A percentile compares a stretch with the other conserved stretches of the same genome.
Evolutionary conservation across 2,329 filamentous ascomycete genomes (phyloP).

Genomic region (Atkinsonella texensis): DNA sequence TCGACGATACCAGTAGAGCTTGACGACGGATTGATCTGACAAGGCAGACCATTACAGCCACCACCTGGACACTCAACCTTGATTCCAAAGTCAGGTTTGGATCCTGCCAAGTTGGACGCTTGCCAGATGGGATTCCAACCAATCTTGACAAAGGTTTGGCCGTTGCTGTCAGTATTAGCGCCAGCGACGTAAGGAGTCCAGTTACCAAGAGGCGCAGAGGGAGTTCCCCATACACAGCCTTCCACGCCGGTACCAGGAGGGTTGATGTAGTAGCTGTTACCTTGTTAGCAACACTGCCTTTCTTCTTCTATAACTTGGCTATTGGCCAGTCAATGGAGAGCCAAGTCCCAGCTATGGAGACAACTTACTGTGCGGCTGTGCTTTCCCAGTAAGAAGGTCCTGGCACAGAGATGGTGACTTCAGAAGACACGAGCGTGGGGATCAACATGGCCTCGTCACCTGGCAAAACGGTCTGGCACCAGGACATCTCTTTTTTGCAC

Average conservation of each 20-base stretch:
- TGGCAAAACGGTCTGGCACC: slow-evolving; percentile 69
- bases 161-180: slow-evolving; percentile 53
- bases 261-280: slow-evolving; percentile 63
- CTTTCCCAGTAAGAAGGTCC: slow-evolving; percentile 56
- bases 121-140: slow-evolving; percentile 69
- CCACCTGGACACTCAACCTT: slow-evolving; percentile 56
- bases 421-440: slow-evolving; percentile 51
- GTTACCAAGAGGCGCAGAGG: slow-evolving; percentile 53
- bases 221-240: slow-evolving; percentile 62
- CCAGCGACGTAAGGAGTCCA: slow-evolving; percentile 70
- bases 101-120: slow-evolving; percentile 38
- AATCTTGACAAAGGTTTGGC: slow-evolving; percentile 62
- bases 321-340: too few relatives aligned
- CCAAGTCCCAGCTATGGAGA: neutral
- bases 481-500: slow-evolving; percentile 48
- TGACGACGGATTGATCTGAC: slow-evolving; percentile 52
- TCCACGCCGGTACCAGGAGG: slow-evolving; percentile 52
- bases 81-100: slow-evolving; percentile 53
- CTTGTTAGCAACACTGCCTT: slow-evolving; percentile 7
- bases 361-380: slow-evolving; percentile 61
- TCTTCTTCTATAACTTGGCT: neutral
- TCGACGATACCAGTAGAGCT: slow-evolving; percentile 42
- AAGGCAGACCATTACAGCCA: slow-evolving; percentile 62
- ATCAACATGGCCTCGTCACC: slow-evolving; percentile 77
- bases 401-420: slow-evolving; percentile 56